These are phyloP conservation scores for Toxoplasma gondii DNA, from an alignment of 169 alveolate species.

Conservation along the genomic window DNA sequence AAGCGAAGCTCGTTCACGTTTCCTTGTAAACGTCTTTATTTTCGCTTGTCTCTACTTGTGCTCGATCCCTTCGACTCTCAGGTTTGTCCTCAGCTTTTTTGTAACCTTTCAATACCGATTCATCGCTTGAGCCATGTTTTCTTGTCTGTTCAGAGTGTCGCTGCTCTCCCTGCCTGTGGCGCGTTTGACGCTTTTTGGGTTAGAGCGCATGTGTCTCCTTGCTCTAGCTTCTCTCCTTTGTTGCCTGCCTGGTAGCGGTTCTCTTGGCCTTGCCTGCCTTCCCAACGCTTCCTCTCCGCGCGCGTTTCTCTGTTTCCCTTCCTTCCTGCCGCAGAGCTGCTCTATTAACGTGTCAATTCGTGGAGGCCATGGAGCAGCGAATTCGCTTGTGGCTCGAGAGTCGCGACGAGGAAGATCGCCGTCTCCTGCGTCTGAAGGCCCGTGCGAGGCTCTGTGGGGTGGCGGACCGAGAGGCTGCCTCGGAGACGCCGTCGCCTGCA, in stretches of 20 bases:
- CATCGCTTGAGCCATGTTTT: too few relatives aligned
- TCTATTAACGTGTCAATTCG: not conserved
- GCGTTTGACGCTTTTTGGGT: too few relatives aligned
- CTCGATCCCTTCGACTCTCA: too few relatives aligned
- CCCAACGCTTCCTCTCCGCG: not conserved
- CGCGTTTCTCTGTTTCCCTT: not conserved
- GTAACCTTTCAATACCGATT: too few relatives aligned
- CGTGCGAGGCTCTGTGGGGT: not conserved
- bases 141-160: too few relatives aligned
- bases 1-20: not conserved
- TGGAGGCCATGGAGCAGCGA: not conserved
- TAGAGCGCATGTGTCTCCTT: too few relatives aligned
- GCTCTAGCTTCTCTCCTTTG: too few relatives aligned
- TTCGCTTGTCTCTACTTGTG: too few relatives aligned
- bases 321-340: not conserved
- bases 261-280: too few relatives aligned
- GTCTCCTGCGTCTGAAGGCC: not conserved
- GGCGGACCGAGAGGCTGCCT: not conserved
- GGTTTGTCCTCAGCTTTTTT: too few relatives aligned
- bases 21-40: not conserved
- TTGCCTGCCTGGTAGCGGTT: too few relatives aligned
- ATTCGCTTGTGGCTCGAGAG: not conserved
- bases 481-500: not conserved
- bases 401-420: constrained; percentile 6
- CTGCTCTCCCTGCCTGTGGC: too few relatives aligned